Evolutionary conservation across 164 flowering plant species (phyloP).

Genomic region (Tetracentron sinense): DNA sequence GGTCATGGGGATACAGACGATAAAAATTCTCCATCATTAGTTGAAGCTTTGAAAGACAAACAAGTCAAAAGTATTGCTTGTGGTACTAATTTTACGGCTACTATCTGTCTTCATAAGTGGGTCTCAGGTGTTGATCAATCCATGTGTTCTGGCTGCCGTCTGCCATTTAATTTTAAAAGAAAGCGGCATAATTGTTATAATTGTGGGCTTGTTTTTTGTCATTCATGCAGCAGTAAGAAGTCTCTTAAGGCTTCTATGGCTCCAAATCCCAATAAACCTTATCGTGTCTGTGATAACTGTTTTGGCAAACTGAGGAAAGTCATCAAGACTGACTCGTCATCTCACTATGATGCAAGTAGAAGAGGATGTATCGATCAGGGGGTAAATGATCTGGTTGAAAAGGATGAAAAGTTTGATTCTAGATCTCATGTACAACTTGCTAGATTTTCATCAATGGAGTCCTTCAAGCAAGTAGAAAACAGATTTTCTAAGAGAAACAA

Average conservation of each 20-base stretch:
- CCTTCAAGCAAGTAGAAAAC: slow-evolving; percentile 63
- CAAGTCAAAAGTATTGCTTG: slow-evolving; percentile 97
- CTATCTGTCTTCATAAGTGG: slow-evolving; percentile 94
- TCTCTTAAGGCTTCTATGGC: slow-evolving; percentile 96
- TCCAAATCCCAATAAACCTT: slow-evolving; percentile 90
- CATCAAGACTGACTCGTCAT: slow-evolving; percentile 60
- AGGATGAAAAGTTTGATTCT: slow-evolving; percentile 68
- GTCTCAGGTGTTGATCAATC: slow-evolving; percentile 95
- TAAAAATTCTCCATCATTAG: slow-evolving; percentile 65
- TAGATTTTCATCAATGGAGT: slow-evolving; percentile 78
- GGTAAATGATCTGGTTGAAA: slow-evolving; percentile 49
- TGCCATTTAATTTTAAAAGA: slow-evolving; percentile 93
- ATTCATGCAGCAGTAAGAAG: slow-evolving; percentile 96
- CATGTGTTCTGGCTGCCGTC: slow-evolving; percentile 95
- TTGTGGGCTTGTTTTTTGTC: slow-evolving; percentile 97
- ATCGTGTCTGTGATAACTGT: slow-evolving; percentile 94
- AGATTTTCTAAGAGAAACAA: slow-evolving; percentile 74
- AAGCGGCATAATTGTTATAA: slow-evolving; percentile 97
- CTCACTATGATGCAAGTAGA: slow-evolving; percentile 64
- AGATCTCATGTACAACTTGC: slow-evolving; percentile 64
- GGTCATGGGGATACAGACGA: slow-evolving; percentile 97
- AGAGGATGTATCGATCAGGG: slow-evolving; percentile 63
- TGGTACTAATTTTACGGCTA: slow-evolving; percentile 90
- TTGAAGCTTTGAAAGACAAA: slow-evolving; percentile 92
- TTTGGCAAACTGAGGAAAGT: slow-evolving; percentile 69